Conservation (phyloP, 257 asterid species). For the Gentiana macrophylla region DNA sequence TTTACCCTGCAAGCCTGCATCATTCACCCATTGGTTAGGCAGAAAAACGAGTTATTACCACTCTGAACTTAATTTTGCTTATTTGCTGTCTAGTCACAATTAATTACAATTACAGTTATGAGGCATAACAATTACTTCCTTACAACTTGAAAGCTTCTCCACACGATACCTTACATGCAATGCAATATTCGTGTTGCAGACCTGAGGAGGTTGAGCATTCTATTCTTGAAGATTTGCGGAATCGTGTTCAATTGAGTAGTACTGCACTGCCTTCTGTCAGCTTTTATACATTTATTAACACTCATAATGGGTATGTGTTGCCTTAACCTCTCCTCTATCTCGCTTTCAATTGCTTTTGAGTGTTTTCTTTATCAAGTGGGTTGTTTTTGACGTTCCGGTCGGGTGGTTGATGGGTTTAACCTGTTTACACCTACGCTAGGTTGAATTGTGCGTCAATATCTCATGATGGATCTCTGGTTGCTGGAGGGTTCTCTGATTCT, state of each 20-base stretch:
- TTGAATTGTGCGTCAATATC: conserved; percentile 90
- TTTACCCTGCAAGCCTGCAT: too few relatives aligned
- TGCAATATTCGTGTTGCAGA: conserved; percentile 28
- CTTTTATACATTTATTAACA: conserved; percentile 88
- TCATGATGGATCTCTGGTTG: conserved; percentile 89
- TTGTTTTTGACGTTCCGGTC: background rate
- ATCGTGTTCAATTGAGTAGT: conserved; percentile 85
- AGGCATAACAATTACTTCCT: too few relatives aligned
- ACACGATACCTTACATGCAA: background rate
- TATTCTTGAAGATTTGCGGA: conserved; percentile 89
- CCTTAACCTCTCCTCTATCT: background rate
- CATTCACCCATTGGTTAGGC: too few relatives aligned
- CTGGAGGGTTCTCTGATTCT: conserved; percentile 98
- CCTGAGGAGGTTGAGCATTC: conserved; percentile 83
- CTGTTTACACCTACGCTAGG: conserved; percentile 24
- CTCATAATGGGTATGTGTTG: conserved; percentile 69
- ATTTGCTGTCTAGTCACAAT: too few relatives aligned
- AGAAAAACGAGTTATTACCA: too few relatives aligned
- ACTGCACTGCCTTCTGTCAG: conserved; percentile 77
- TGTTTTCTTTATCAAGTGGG: background rate
- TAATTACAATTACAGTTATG: too few relatives aligned
- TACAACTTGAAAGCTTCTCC: too few relatives aligned
- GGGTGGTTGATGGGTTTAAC: conserved; percentile 10
- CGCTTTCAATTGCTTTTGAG: background rate
- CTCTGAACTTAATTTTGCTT: too few relatives aligned